A percentile compares a stretch with the other conserved stretches of the same genome.
Evolutionary conservation across 2,329 filamentous ascomycete genomes (phyloP).

Genomic region (Chaetomium globosum): DNA sequence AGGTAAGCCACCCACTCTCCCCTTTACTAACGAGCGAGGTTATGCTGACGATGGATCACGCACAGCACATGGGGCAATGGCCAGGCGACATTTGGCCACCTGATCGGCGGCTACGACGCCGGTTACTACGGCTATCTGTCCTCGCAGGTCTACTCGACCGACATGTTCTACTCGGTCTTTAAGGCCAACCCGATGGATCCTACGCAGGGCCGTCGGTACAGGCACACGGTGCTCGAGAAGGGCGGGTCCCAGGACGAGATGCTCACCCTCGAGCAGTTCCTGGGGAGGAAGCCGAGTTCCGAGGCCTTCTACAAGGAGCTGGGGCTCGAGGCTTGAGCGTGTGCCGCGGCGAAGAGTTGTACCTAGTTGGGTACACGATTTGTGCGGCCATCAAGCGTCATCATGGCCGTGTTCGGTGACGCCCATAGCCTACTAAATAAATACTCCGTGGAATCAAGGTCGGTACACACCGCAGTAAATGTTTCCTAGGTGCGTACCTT

Average conservation of each 20-base stretch:
- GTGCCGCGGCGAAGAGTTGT: background rate
- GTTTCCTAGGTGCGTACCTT: background rate
- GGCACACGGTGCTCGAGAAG: slow-evolving; percentile 75
- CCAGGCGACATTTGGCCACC: slow-evolving; percentile 77
- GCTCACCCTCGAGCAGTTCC: slow-evolving; percentile 74
- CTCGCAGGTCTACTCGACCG: slow-evolving; percentile 77
- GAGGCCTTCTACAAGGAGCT: slow-evolving; percentile 82
- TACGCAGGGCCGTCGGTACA: slow-evolving; percentile 72
- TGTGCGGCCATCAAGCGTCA: background rate
- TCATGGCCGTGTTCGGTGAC: background rate
- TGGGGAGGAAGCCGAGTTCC: slow-evolving; percentile 73
- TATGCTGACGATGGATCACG: slow-evolving; percentile 6
- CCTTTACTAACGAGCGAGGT: background rate
- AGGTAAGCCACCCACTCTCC: slow-evolving; percentile 46
- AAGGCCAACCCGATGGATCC: slow-evolving; percentile 76
- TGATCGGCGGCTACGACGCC: slow-evolving; percentile 83
- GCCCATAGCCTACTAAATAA: background rate
- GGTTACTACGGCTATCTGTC: slow-evolving; percentile 78
- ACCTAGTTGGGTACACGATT: background rate
- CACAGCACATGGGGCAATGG: slow-evolving; percentile 71
- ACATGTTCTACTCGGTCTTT: slow-evolving; percentile 85
- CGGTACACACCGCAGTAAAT: background rate
- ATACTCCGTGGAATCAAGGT: background rate
- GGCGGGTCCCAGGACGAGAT: slow-evolving; percentile 82
- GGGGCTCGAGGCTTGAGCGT: slow-evolving; percentile 47